These are phyloP conservation scores for Backusella circina DNA, from an alignment of 192 early-diverging fungal genomes.

Conservation along the genomic window DNA sequence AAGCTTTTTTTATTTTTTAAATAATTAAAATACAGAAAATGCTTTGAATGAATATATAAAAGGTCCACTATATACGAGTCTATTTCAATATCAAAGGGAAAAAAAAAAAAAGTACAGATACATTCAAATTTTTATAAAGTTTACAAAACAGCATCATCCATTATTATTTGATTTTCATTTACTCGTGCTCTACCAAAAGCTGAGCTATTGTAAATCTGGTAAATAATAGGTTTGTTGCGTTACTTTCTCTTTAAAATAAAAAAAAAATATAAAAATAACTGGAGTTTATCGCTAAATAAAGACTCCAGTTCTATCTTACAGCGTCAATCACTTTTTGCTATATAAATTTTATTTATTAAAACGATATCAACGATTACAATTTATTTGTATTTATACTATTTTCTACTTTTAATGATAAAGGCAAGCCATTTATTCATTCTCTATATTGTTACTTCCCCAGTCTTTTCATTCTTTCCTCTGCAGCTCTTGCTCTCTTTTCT, in stretches of 20 bases:
- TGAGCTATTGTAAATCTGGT: background rate
- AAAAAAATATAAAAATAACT: too few relatives aligned
- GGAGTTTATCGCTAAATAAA: too few relatives aligned
- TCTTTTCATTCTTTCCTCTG: conserved; percentile 54
- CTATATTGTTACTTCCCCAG: background rate
- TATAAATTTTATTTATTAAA: too few relatives aligned
- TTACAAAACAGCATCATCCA: too few relatives aligned
- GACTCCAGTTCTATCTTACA: too few relatives aligned
- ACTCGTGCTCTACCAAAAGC: background rate
- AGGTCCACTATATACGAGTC: too few relatives aligned
- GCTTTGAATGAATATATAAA: background rate
- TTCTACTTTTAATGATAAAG: too few relatives aligned
- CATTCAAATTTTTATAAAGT: background rate
- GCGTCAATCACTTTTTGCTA: too few relatives aligned
- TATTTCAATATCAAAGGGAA: too few relatives aligned
- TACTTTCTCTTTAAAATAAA: background rate
- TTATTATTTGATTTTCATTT: background rate
- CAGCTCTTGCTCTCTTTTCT: conserved; percentile 75
- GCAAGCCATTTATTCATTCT: background rate
- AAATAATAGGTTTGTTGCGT: background rate
- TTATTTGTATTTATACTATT: too few relatives aligned
- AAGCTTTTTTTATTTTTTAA: background rate
- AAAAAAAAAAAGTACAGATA: background rate
- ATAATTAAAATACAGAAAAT: background rate
- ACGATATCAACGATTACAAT: too few relatives aligned